Conservation (phyloP, 2,329 filamentous ascomycete species). For the Diaporthe helianthi region DNA sequence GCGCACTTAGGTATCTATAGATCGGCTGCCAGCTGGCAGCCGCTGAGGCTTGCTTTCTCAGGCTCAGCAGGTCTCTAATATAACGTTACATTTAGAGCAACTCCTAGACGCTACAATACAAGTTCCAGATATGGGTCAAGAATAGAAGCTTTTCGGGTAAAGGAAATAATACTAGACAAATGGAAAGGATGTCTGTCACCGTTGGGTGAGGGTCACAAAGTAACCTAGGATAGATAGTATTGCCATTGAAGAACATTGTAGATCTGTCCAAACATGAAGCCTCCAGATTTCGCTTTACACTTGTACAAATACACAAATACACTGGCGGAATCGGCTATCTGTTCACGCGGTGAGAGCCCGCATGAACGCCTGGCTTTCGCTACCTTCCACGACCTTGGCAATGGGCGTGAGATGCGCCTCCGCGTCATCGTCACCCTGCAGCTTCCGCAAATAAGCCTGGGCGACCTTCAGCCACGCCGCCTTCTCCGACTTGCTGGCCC, state of each 20-base stretch:
- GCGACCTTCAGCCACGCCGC: conserved; percentile 66
- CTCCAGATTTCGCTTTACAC: not conserved
- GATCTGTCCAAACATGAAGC: not conserved
- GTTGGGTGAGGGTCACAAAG: not conserved
- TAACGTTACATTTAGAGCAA: too few relatives aligned
- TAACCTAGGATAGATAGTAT: too few relatives aligned
- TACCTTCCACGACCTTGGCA: conserved; percentile 64
- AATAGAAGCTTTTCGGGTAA: too few relatives aligned
- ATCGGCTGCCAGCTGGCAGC: not conserved
- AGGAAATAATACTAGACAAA: too few relatives aligned
- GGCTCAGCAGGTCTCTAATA: too few relatives aligned
- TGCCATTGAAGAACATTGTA: not conserved
- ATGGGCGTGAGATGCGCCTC: conserved; percentile 56
- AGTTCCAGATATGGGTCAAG: too few relatives aligned
- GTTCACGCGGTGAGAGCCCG: conserved; percentile 49
- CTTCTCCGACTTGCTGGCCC: conserved; percentile 65
- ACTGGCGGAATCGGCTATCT: not conserved
- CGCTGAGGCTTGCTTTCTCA: too few relatives aligned
- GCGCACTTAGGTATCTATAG: too few relatives aligned
- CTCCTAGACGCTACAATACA: too few relatives aligned
- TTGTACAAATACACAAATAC: not conserved
- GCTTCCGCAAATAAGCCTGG: conserved; percentile 59
- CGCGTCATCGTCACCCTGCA: conserved; percentile 45
- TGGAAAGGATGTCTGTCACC: too few relatives aligned
- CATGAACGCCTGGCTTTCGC: conserved; percentile 61